Base-by-base conservation (phyloP, 2,329 filamentous ascomycete genomes). In the Diatrype stigma region DNA sequence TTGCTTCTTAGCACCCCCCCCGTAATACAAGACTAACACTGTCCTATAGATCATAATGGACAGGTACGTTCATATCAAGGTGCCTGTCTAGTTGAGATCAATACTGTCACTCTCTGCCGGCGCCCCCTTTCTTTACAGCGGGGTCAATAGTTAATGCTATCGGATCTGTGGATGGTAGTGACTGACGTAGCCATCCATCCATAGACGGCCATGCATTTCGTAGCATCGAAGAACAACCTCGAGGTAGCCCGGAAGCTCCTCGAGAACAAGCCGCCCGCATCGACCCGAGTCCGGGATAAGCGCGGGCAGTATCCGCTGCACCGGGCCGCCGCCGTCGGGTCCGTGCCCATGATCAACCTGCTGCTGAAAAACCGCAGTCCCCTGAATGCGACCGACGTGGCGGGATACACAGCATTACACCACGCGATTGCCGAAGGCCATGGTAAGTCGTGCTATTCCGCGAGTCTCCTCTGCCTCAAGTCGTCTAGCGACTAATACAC, bases 281-380 rank as follows among this genome's bases (percentile, higher is more conserved):
- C 86, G 4, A 82, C 91, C 1, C 78, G 93, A 23, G 79, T 92
- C 2, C 89, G 89, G 56, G 94, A 99, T 67, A 88, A 83, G 63
- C 82, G 91, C 28, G 89, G 90, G n/a, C 93, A 96, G 66, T 84
- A 96, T 51, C 81, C 95, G 6, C 79, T 99, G 23, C 95, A 99
- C 70, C 84, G 94, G 17, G 94, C 94, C 3, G 93, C 94, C 0
- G 93, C 94, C 2, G 83, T 91, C 3, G 95, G 95, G 6, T 93
- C 87, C 3, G 81, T 87, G n/a, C 91, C 93, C 5, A 90, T 99
- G 73, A 78, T 96, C 45, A 87, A 85, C 60, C 72, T 96, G 35
- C 73, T 99, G 14, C 73, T 96, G 16, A 82, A 89, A 62, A 81
- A 89, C 60, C 79, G 77, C 58, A 96, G 90, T 57, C 92, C 93